Base-by-base conservation (phyloP, 139 green algal genomes). In the Chlorella sp. region DNA sequence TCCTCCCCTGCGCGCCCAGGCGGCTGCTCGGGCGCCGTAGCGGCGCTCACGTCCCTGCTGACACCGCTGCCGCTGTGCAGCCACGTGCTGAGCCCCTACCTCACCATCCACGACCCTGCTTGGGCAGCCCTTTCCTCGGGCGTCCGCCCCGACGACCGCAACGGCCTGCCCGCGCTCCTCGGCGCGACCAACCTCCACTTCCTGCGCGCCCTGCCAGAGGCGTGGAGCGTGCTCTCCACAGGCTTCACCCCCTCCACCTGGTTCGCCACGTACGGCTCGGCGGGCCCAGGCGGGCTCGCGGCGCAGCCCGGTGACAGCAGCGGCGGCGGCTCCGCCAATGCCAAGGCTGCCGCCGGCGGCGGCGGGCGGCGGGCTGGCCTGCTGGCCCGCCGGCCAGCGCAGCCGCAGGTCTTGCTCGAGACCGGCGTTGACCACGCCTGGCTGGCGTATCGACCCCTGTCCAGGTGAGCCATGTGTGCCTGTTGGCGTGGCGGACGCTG, bases 121-220 rank as follows among this genome's bases (percentile, higher is more conserved):
- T 98, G 94, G 65, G 67, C 71, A 17, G 48, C 64, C 11, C 81
- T 97, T 35, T 81, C 85, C 4, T 41, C 77, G 5, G 83, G 80
- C 7, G 42, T 51, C 8, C 58, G 80, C 62, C 82, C 88, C n/a
- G 67, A 40, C 5, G 73, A 78, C 12, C 36, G 53, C 14, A 78
- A 76, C 38, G 51, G 53, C 35, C 51, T 94, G 55, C 89, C 94
- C 27, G 72, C 75, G 38, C 48, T 98, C 51, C 56, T 98, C n/a
- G 94, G 94, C 14, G 77, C 95, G 21, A 98, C 94, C 58, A 98
- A 98, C 73, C 75, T 94, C 17, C 97, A 93, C 83, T 95, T 98
- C 63, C 59, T 98, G 86, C 76, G 88, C 86, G 83, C 84, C 15
- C 71, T 94, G 51, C 80, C 84, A 0, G 50, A 79, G 12, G 93